Conservation (phyloP, 1,284 basidiomycete genomes). For the Leccinum colubrinum region DNA sequence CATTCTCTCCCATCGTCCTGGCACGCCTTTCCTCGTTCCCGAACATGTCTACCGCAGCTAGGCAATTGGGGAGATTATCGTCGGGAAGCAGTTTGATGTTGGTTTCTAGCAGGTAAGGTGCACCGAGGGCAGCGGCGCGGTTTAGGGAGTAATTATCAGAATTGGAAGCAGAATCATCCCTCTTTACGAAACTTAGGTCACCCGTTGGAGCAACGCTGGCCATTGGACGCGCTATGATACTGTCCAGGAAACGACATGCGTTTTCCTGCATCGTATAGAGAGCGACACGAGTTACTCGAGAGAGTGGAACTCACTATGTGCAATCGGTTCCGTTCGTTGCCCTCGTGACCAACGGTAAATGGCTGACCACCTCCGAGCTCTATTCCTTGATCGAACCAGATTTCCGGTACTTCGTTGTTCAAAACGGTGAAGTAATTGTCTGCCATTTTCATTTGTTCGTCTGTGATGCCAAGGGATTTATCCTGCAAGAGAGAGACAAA, state of each 20-base stretch:
- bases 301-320: slow-evolving; percentile 50
- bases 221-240: slow-evolving; percentile 11
- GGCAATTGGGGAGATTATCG: slow-evolving; percentile 22
- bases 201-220: not conserved
- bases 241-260: slow-evolving; percentile 30
- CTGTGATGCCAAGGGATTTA: slow-evolving; percentile 39
- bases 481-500: slow-evolving; percentile 51
- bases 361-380: slow-evolving; percentile 57
- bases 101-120: slow-evolving; percentile 51
- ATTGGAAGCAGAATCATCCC: not conserved
- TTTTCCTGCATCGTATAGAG: slow-evolving; percentile 15
- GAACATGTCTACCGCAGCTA: slow-evolving; percentile 40
- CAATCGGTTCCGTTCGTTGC: slow-evolving; percentile 52
- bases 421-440: slow-evolving; percentile 70
- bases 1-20: slow-evolving; percentile 33
- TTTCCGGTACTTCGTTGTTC: slow-evolving; percentile 44
- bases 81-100: slow-evolving; percentile 49
- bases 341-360: slow-evolving; percentile 61
- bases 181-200: slow-evolving; percentile 14
- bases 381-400: slow-evolving; percentile 63
- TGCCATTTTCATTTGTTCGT: slow-evolving; percentile 60
- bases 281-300: not conserved
- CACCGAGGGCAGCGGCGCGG: slow-evolving; percentile 46
- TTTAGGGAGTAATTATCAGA: slow-evolving; percentile 12
- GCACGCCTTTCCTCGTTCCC: slow-evolving; percentile 38